Evolutionary conservation across 2,329 filamentous ascomycete species (phyloP).

Genomic region (Verticillium nonalfalfae): DNA sequence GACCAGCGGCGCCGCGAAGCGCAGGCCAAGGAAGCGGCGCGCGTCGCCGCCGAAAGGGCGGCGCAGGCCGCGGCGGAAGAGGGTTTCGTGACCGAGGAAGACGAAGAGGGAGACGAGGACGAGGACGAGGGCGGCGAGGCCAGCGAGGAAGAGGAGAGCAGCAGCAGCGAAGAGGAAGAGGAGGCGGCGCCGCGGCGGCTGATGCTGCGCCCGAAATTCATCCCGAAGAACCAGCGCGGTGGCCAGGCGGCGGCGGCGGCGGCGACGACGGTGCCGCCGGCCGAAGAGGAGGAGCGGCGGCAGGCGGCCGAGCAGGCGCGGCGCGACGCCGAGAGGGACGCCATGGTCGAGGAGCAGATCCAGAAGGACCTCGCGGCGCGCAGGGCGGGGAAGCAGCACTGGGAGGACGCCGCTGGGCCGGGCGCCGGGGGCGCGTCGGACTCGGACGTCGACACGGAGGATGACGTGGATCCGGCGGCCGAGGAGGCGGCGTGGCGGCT

Average conservation of each 20-base stretch:
- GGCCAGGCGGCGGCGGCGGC: too few relatives aligned
- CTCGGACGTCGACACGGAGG: constrained; percentile 80
- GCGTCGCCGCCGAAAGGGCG: constrained; percentile 41
- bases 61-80: constrained; percentile 50
- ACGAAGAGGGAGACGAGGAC: constrained; percentile 29
- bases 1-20: constrained; percentile 37
- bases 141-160: constrained; percentile 31
- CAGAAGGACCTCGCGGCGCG: constrained; percentile 72
- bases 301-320: constrained; percentile 54
- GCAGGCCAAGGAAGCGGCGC: constrained; percentile 38
- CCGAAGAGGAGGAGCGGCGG: constrained; percentile 24
- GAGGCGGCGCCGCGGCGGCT: constrained; percentile 50
- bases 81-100: constrained; percentile 55
- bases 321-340: constrained; percentile 66
- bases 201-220: constrained; percentile 59
- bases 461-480: constrained; percentile 78
- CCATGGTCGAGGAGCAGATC: constrained; percentile 82
- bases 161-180: constrained; percentile 37
- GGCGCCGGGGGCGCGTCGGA: constrained; percentile 52
- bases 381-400: constrained; percentile 76
- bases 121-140: constrained; percentile 25
- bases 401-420: constrained; percentile 53
- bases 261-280: constrained; percentile 11
- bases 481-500: constrained; percentile 93
- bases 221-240: constrained; percentile 51